Evolutionary conservation across 768 basidiomycete species (phyloP).

Genomic region (Zangia roseola): DNA sequence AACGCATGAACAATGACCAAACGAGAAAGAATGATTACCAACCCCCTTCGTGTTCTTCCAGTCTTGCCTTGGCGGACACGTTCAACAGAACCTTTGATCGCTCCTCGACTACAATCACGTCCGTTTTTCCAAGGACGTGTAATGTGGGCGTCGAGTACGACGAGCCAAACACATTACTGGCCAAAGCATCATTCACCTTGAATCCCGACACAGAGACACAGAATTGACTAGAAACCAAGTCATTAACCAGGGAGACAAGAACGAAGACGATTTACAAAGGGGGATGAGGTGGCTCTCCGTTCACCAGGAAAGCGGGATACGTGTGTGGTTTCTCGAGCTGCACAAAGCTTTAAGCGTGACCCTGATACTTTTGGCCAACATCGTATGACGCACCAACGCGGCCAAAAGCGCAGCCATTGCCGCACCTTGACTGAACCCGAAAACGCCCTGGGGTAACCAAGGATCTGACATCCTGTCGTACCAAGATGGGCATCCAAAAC

Average conservation of each 20-base stretch:
- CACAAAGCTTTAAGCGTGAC: slow-evolving; percentile 1
- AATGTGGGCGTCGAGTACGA: slow-evolving; percentile 70
- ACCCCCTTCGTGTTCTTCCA: slow-evolving; percentile 84
- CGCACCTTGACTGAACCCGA: slow-evolving; percentile 77
- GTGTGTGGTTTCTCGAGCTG: slow-evolving; percentile 54
- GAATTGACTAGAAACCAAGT: slow-evolving; percentile 53
- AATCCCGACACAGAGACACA: slow-evolving; percentile 79
- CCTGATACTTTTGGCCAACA: background rate
- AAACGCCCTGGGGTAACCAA: slow-evolving; percentile 53
- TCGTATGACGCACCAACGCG: slow-evolving; percentile 54
- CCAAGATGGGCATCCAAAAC: slow-evolving; percentile 12
- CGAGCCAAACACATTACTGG: slow-evolving; percentile 47
- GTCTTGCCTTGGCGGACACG: slow-evolving; percentile 53
- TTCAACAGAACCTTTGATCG: slow-evolving; percentile 58
- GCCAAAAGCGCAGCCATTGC: slow-evolving; percentile 69
- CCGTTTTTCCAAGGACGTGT: slow-evolving; percentile 75
- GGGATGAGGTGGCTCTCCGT: slow-evolving; percentile 69
- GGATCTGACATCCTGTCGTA: background rate
- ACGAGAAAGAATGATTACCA: slow-evolving; percentile 22
- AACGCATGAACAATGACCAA: background rate
- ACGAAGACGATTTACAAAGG: slow-evolving; percentile 54
- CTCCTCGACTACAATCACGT: slow-evolving; percentile 72
- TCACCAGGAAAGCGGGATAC: slow-evolving; percentile 59
- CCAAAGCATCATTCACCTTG: slow-evolving; percentile 45
- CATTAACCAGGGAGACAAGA: background rate